Evolutionary conservation across 2,329 filamentous ascomycete species (phyloP), one percentile per base, ranked within the genome.

Genomic region (Trichoderma oligosporum): DNA sequence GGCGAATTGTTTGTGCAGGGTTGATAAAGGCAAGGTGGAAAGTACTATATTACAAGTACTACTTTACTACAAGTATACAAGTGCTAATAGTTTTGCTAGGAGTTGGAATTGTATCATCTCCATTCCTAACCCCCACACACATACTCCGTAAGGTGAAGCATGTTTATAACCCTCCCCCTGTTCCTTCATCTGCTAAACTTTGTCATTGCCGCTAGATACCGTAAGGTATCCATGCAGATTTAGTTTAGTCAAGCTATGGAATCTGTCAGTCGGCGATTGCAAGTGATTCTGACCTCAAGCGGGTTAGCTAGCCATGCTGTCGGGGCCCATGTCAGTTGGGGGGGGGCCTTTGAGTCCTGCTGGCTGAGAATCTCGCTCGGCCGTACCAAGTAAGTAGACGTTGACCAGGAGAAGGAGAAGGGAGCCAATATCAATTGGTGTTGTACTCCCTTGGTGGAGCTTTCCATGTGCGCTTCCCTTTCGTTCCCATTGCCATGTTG

Each of bases 141-240:
- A n/a, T n/a, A n/a, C n/a, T n/a, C n/a, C n/a, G n/a, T 48, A 14
- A 47, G 53, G 53, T 56, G 45, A 56, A 48, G 44, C 33, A n/a
- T n/a, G n/a, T n/a, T n/a, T 39, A 48, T 56, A 51, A 16, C 35
- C 4, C 38, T 25, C 46, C 41, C 54, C 54, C 45, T 49, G 39
- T 51, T 39, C 52, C 16, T 55, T 24, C 41, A 45, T 29, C 41
- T 46, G 52, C 52, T 45, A 55, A n/a, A 55, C 52, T 46, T 33
- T 56, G 57, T 16, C 27, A 53, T 42, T 59, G 57, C 57, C 57
- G 49, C 45, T 27, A 51, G 45, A 54, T 55, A 49, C 45, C 57
- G 36, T 56, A 51, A 33, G 57, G 57, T 51, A 57, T 48, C 58
- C 49, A 57, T 57, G 58, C 54, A 57, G 58, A 57, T 60, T 41